Base-by-base conservation (phyloP, 306 rosid species). In the Trifolium subterraneum region DNA sequence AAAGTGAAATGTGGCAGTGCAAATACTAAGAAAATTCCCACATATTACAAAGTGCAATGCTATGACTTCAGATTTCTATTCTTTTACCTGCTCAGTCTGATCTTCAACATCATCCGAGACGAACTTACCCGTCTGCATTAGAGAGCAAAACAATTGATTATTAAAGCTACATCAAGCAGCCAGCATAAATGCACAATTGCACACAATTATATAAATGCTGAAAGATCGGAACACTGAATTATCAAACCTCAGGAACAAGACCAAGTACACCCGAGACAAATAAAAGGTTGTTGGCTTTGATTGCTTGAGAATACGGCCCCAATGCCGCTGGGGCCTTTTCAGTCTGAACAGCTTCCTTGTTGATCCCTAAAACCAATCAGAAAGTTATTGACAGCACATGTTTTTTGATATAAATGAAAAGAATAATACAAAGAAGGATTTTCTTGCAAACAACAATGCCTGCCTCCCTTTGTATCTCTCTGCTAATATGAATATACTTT, bases 241-340 rank as follows among this genome's bases (percentile, higher is more conserved):
- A 51, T 33, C 77, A 77, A 80, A 93, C 98, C 98, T 94, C 89
- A 0, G 98, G 97, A 77, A 87, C 76, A 70, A 94, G 92, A 67
- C 98, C 98, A 41, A 94, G 92, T 54, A 85, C 88, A n/a, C 98
- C 98, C 7, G 98, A 94, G 52, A 94, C 92, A 74, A 84, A 88
- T 41, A 94, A 78, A 52, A 86, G 84, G 80, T 94, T 87, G 86
- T 87, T 87, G 79, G 95, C 87, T 82, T 91, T 90, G 82, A 90
- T 91, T 68, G 95, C 98, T 77, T 94, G 98, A 62, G 98, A 94
- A 74, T 94, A 94, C 8, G 97, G 98, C 0, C 98, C 98, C 82
- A 94, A 82, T 47, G 98, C 97, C 0, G 96, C 98, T 0, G 97
- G 98, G 47, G 98, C 98, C 82, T 88, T 90, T 58, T 94, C 97